phyloP scores from a whole-genome alignment of 1,139 yeast species.

The Candida labiduridarum region DNA sequence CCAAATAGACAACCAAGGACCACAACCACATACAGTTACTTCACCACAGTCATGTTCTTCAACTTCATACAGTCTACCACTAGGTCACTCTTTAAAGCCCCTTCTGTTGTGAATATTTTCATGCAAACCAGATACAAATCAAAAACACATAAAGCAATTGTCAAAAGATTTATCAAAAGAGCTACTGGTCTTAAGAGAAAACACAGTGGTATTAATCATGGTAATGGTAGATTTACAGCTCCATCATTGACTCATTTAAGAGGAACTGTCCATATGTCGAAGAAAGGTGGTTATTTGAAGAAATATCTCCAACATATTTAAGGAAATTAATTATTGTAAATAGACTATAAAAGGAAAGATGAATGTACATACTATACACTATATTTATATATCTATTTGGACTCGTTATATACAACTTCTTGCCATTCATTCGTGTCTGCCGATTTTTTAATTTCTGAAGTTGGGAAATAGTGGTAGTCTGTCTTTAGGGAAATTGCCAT shows the following conservation, averaged over 20 bases:
- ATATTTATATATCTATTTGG: constrained; percentile 2
- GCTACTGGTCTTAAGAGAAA: constrained; percentile 56
- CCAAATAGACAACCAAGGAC: not conserved
- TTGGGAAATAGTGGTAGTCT: constrained; percentile 89
- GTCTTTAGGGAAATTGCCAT: constrained; percentile 85
- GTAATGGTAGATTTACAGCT: constrained; percentile 85
- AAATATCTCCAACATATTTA: constrained; percentile 27
- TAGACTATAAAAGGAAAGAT: constrained; percentile 1
- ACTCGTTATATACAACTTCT: constrained; percentile 31
- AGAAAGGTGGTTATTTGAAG: constrained; percentile 52
- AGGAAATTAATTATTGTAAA: constrained; percentile 6
- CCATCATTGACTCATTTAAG: constrained; percentile 64
- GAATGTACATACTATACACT: constrained; percentile 5
- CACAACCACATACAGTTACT: not conserved
- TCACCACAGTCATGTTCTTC: constrained; percentile 12
- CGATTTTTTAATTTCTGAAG: constrained; percentile 63
- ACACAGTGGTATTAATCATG: constrained; percentile 88
- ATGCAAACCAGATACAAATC: constrained; percentile 51
- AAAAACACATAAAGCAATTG: constrained; percentile 76
- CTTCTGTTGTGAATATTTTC: constrained; percentile 23
- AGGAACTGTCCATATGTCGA: constrained; percentile 60
- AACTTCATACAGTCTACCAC: constrained; percentile 21
- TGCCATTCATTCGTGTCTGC: constrained; percentile 51
- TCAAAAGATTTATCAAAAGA: constrained; percentile 81
- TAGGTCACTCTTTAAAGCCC: constrained; percentile 18